Evolutionary conservation across 2,329 filamentous ascomycete species (phyloP), one percentile per base, ranked within the genome.

Genomic region (Simplicillium sp.): DNA sequence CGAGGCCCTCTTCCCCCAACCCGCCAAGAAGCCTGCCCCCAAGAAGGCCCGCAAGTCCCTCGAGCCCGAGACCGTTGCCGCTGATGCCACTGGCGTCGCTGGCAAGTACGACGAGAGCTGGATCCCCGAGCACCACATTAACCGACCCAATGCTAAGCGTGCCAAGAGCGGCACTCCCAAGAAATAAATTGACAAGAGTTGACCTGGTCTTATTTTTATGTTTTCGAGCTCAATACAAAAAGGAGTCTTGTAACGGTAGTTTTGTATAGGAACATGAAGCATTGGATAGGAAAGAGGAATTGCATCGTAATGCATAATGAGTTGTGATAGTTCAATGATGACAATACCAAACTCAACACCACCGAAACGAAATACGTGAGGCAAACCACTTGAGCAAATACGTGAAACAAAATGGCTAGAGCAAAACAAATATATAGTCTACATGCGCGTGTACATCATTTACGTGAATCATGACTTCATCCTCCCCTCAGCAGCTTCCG

Each of bases 1-100:
- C 66, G 86, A 88, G 55, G 82, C 88, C 12, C 84, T 98, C 59
- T 95, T 97, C 74, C 90, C 92, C 37, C 87, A 95, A 73, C 12
- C 31, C 15, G 81, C 83, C 51, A 85, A 87, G 70, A 78, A 80
- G 48, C 43, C 73, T 70, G 54, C 66, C 73, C 25, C 74, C 49
- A 75, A 72, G 56, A 79, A 80, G 58, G 62, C 64, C 52, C 86
- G 85, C 73, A 84, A 84, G 67, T 70, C 71, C 46, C 75, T 82
- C 47, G 84, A 87, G 63, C 78, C 80, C 42, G 73, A 82, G 38
- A 80, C 79, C 47, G 77, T 81, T 43, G 13, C 13, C 15, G 15
- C 13, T 7, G 15, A n/a, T 33, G 75, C 82, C 42, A 80, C 77
- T 48, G 77, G 81, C 44, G 72, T 80, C 47, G 69, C 75, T 46